Conservation (phyloP, 495 filamentous ascomycete genomes). For the Penicillium atrosanguineum region DNA sequence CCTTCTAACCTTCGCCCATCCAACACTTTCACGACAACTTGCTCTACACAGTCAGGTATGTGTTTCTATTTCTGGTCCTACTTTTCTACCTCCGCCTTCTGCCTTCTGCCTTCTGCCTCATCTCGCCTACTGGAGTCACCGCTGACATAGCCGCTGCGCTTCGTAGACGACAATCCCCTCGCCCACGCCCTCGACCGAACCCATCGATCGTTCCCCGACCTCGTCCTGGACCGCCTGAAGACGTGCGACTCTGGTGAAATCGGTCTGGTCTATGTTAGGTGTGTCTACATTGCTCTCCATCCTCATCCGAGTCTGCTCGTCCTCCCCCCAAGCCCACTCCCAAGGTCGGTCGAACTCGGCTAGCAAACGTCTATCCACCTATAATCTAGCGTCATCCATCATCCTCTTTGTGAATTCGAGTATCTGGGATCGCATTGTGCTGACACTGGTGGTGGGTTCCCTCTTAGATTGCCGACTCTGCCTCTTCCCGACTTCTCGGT, state of each 20-base stretch:
- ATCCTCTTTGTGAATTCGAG: constrained; percentile 21
- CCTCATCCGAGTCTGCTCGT: constrained; percentile 36
- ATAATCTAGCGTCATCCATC: constrained; percentile 18
- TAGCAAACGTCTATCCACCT: constrained; percentile 23
- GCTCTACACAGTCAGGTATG: constrained; percentile 19
- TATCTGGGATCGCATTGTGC: constrained; percentile 22
- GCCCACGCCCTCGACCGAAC: constrained; percentile 22
- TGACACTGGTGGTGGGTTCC: constrained; percentile 23
- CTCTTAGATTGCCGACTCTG: constrained; percentile 27
- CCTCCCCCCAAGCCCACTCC: constrained; percentile 28
- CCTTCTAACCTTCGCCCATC: constrained; percentile 27
- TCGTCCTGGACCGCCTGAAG: constrained; percentile 17
- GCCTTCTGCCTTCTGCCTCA: constrained; percentile 7
- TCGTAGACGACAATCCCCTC: constrained; percentile 36
- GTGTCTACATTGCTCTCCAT: constrained; percentile 37
- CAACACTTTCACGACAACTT: constrained; percentile 14
- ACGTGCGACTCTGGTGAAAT: constrained; percentile 31
- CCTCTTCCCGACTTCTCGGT: constrained; percentile 37
- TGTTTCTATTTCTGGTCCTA: constrained; percentile 7
- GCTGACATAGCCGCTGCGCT: constrained; percentile 47
- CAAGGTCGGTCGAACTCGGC: constrained; percentile 37
- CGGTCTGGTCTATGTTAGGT: constrained; percentile 33
- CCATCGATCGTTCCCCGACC: constrained; percentile 26
- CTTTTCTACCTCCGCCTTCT: background rate
- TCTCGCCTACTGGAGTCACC: constrained; percentile 32